Evolutionary conservation across 371 early-diverging fungal species (phyloP).

Genomic region (Circinella minor): DNA sequence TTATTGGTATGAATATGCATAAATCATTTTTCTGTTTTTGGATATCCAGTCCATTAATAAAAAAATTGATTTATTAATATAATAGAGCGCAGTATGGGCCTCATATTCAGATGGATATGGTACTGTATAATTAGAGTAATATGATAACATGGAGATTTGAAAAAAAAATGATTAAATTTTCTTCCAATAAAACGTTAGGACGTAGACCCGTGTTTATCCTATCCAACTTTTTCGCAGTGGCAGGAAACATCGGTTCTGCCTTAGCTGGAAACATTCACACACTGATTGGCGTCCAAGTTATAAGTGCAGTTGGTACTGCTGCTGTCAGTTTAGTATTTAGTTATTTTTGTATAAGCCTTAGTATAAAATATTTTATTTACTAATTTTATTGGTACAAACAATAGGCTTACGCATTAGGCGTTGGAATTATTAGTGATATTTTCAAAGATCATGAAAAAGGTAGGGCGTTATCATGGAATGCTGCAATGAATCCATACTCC

Average conservation of each 20-base stretch:
- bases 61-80: too few species aligned
- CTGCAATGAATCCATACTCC: conserved; percentile 31
- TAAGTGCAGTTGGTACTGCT: conserved; percentile 42
- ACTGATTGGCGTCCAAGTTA: conserved; percentile 40
- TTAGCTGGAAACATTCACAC: conserved; percentile 42
- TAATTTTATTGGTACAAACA: background rate
- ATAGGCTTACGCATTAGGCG: conserved; percentile 40
- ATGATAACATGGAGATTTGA: too few species aligned
- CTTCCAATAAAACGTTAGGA: conserved; percentile 12
- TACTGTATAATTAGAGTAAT: too few species aligned
- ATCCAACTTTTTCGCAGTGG: conserved; percentile 34
- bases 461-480: conserved; percentile 40
- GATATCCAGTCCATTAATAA: too few species aligned
- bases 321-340: conserved; percentile 22
- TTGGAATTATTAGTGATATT: conserved; percentile 49
- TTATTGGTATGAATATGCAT: too few species aligned
- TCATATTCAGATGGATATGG: too few species aligned
- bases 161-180: too few species aligned
- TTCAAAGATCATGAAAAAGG: conserved; percentile 49
- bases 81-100: too few species aligned
- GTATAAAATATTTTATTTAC: background rate
- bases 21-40: too few species aligned
- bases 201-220: conserved; percentile 42
- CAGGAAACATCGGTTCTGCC: conserved; percentile 42
- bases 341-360: background rate